phyloP scores from a whole-genome alignment of 768 basidiomycete species.

The Cantharellus cinnabarinus region DNA sequence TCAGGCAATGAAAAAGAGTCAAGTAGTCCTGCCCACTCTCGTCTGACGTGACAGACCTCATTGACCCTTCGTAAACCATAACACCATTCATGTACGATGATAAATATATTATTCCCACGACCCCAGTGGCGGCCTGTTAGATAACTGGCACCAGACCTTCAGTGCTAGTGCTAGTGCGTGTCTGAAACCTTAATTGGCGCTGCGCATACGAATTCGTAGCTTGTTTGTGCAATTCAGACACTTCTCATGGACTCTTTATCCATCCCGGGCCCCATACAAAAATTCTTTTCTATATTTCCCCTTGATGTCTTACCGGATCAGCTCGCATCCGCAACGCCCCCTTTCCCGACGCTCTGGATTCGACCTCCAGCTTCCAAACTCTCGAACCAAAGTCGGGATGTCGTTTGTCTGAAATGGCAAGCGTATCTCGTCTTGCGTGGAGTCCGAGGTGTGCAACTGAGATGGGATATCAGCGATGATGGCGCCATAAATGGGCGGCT shows the following conservation, averaged over 20 bases:
- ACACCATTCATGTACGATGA: too few relatives aligned
- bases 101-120: too few relatives aligned
- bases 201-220: too few relatives aligned
- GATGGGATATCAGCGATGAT: slow-evolving; percentile 48
- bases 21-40: too few relatives aligned
- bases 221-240: background rate
- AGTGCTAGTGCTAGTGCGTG: too few relatives aligned
- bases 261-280: slow-evolving; percentile 23
- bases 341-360: slow-evolving; percentile 35
- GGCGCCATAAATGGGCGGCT: slow-evolving; percentile 50
- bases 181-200: too few relatives aligned
- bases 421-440: slow-evolving; percentile 57
- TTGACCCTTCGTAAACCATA: too few relatives aligned
- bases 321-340: slow-evolving; percentile 12
- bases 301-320: slow-evolving; percentile 27
- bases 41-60: too few relatives aligned
- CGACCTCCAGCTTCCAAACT: slow-evolving; percentile 3
- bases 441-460: slow-evolving; percentile 23
- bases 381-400: slow-evolving; percentile 40
- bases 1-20: too few relatives aligned
- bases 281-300: slow-evolving; percentile 40
- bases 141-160: too few relatives aligned
- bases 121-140: too few relatives aligned
- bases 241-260: slow-evolving; percentile 8
- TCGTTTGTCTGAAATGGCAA: slow-evolving; percentile 83